Conservation (phyloP, 2,329 filamentous ascomycete genomes). For the Fusarium miscanthi region DNA sequence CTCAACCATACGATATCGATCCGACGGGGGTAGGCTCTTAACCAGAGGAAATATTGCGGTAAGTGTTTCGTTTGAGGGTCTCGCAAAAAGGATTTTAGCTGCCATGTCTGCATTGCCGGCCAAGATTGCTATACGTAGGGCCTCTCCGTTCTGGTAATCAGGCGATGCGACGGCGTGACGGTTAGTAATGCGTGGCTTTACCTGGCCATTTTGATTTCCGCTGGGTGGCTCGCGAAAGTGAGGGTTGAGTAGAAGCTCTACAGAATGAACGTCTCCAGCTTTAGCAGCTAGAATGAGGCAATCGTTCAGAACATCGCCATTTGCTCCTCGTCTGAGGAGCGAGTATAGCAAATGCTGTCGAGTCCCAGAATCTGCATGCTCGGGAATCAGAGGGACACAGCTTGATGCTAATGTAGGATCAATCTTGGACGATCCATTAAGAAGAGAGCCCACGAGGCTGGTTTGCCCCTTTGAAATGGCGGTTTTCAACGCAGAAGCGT, state of each 20-base stretch:
- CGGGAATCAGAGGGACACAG: constrained; percentile 62
- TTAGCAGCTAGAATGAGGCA: constrained; percentile 63
- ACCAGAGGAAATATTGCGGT: constrained; percentile 62
- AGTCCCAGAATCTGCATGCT: constrained; percentile 58
- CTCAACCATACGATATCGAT: constrained; percentile 62
- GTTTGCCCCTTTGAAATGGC: constrained; percentile 59
- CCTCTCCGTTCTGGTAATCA: constrained; percentile 63
- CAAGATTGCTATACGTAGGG: constrained; percentile 61
- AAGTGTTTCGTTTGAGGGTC: constrained; percentile 60
- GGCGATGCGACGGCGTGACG: constrained; percentile 64
- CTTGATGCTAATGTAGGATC: constrained; percentile 60
- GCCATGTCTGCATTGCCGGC: constrained; percentile 58
- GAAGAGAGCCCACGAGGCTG: constrained; percentile 59
- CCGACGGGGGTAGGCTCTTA: constrained; percentile 54
- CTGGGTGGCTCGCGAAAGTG: constrained; percentile 54
- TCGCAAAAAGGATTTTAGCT: constrained; percentile 58
- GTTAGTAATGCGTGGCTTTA: constrained; percentile 48
- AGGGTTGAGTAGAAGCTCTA: constrained; percentile 62
- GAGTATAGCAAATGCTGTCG: constrained; percentile 58
- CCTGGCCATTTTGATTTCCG: constrained; percentile 32
- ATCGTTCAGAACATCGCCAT: constrained; percentile 59
- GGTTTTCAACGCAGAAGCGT: constrained; percentile 60
- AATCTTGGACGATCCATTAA: constrained; percentile 57
- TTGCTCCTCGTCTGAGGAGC: constrained; percentile 63
- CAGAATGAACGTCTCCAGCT: constrained; percentile 59